Evolutionary conservation across 1,284 basidiomycete genomes (phyloP).

Genomic region (Boletus semigastroideus): DNA sequence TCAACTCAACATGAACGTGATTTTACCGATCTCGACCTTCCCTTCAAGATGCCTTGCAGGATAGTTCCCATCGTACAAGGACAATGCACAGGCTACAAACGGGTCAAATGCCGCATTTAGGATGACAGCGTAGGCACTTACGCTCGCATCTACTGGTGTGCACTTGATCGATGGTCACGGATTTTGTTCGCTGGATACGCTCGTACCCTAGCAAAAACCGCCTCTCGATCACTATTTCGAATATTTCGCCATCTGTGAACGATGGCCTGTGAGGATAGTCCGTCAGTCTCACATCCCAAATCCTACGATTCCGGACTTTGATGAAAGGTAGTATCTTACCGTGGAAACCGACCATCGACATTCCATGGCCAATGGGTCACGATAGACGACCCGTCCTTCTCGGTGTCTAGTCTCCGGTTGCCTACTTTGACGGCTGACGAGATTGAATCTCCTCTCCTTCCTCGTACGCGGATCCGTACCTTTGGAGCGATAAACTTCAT

Average conservation of each 20-base stretch:
- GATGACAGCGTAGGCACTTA: neutral
- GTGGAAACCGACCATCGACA: neutral
- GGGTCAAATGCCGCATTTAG: too few species aligned
- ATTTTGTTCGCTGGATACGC: constrained; percentile 13
- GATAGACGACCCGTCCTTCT: neutral
- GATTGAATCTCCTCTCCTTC: neutral
- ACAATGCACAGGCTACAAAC: neutral
- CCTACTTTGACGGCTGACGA: constrained; percentile 9
- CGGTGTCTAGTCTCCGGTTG: neutral
- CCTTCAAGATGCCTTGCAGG: neutral
- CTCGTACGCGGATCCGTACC: constrained; percentile 6
- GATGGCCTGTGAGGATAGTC: constrained; percentile 2
- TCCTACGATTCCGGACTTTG: neutral
- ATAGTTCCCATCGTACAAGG: constrained; percentile 7
- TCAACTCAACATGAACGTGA: constrained; percentile 7
- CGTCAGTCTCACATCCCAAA: neutral
- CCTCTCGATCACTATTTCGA: constrained; percentile 11
- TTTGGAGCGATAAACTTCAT: constrained; percentile 12
- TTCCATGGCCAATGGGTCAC: constrained; percentile 10
- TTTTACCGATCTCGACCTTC: constrained; percentile 5
- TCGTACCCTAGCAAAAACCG: constrained; percentile 12
- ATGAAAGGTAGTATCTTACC: constrained; percentile 1
- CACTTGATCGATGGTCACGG: neutral
- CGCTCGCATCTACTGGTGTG: neutral
- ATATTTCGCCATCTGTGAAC: constrained; percentile 1